Evolutionary conservation across 805 yeast species (phyloP).

Genomic region (Myxozyma udenii): DNA sequence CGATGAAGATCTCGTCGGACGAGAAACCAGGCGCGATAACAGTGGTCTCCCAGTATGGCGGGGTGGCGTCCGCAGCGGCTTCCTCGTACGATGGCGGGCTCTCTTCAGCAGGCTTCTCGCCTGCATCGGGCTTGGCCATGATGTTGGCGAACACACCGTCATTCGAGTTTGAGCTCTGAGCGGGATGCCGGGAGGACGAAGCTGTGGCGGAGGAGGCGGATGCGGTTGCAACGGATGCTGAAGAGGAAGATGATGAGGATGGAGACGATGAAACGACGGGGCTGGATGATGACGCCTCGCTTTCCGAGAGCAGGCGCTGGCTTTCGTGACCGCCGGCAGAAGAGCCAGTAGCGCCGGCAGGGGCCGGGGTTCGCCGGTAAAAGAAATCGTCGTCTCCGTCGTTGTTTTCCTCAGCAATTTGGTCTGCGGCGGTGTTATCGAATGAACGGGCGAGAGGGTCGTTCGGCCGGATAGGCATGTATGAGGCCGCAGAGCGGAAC

Average conservation of each 20-base stretch:
- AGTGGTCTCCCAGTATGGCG: conserved; percentile 95
- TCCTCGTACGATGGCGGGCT: conserved; percentile 66
- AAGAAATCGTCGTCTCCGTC: conserved; percentile 22
- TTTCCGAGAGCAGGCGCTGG: conserved; percentile 2
- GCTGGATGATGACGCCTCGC: too few relatives aligned
- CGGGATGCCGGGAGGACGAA: conserved; percentile 22
- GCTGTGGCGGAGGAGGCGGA: conserved; percentile 10
- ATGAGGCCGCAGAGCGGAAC: conserved; percentile 27
- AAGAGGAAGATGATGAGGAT: conserved; percentile 10
- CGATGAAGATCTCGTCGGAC: conserved; percentile 87
- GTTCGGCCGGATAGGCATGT: conserved; percentile 28
- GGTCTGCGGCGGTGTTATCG: conserved; percentile 20
- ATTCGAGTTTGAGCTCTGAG: conserved; percentile 32
- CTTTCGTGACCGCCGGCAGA: conserved; percentile 4
- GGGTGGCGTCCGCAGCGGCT: conserved; percentile 89
- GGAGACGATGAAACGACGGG: conserved; percentile 5
- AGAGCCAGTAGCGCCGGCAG: not conserved
- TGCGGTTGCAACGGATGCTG: conserved; percentile 4
- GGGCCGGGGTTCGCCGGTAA: conserved; percentile 2
- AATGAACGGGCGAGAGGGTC: conserved; percentile 30
- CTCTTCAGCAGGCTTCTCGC: conserved; percentile 31
- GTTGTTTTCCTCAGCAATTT: conserved; percentile 8
- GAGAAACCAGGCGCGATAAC: conserved; percentile 69
- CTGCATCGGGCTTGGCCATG: conserved; percentile 79
- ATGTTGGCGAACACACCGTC: conserved; percentile 95